phyloP scores from a whole-genome alignment of 2,329 filamentous ascomycete genomes.

The Arachnomyces sp. region DNA sequence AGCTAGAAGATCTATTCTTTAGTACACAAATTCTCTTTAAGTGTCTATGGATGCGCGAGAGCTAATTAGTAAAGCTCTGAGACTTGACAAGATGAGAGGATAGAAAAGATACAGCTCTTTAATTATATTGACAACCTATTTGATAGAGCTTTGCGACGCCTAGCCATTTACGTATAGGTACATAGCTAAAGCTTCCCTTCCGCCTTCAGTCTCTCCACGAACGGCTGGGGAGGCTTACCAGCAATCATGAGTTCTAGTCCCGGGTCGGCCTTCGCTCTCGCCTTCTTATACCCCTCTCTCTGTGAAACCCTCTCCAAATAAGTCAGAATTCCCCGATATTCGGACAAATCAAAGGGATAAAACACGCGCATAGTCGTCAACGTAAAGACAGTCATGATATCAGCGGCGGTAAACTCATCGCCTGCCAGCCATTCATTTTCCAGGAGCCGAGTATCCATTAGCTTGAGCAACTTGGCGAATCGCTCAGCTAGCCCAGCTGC shows the following conservation, averaged over 20 bases:
- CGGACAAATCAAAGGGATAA: conserved; percentile 34
- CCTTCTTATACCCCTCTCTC: conserved; percentile 41
- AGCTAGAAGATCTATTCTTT: too few species aligned
- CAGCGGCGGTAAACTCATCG: conserved; percentile 55
- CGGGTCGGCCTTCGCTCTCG: conserved; percentile 45
- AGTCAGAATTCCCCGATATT: conserved; percentile 37
- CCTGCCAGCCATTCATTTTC: conserved; percentile 52
- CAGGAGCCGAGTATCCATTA: conserved; percentile 44
- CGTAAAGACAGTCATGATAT: conserved; percentile 56
- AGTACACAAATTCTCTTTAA: too few species aligned
- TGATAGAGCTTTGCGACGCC: too few species aligned
- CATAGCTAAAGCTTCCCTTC: too few species aligned
- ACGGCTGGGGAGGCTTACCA: too few species aligned
- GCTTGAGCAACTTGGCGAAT: conserved; percentile 32
- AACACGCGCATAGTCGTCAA: conserved; percentile 57
- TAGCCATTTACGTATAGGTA: too few species aligned
- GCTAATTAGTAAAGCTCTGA: too few species aligned
- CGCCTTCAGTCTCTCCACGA: too few species aligned
- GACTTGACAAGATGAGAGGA: too few species aligned
- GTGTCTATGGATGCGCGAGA: too few species aligned
- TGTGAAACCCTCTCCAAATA: conserved; percentile 41
- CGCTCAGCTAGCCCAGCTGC: conserved; percentile 16
- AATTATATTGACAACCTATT: too few species aligned
- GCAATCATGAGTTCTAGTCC: conserved; percentile 29
- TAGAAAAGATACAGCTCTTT: too few species aligned